Base-by-base conservation (phyloP, 768 basidiomycete species). In the Agrocybe praecox region DNA sequence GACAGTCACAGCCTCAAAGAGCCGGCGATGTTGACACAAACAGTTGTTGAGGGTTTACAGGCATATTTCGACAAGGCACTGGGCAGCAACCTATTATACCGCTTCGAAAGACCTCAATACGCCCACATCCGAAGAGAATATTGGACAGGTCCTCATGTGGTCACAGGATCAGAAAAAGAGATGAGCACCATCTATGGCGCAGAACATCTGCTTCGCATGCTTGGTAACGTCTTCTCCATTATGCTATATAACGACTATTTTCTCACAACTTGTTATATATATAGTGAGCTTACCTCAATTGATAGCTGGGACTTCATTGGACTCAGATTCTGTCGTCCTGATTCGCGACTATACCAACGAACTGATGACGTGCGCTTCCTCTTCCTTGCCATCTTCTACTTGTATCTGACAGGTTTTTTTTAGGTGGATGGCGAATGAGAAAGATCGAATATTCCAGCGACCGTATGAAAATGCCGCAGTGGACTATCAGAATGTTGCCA, bases 21-120 rank as follows among this genome's bases (percentile, higher is more conserved):
- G 53, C 88, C 91, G 0, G 75, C 77, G 8, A 76, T 87, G 2
- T 75, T 96, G 10, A 76, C 91, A 8, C 86, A 88, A 17, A 96
- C 94, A 5, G 87, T 97, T 54, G 77, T 93, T 43, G 85, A 90
- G 1, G 96, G 96, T 1, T 79, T 98, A 11, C 84, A 87, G 49
- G 81, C 90, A 45, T 98, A 99, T 76, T 99, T 99, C 67, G 94
- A 99, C 71, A 90, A 92, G 29, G 88, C 94, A 0, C 81, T 93
- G 1, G 91, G 96, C 5, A 85, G 89, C 55, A 95, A 92, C 71
- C 81, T 99, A 23, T 80, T 98, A 3, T 99, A 98, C 67, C 88
- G 94, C 18, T 95, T 96, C 62, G 96, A 99, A 71, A 84, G 96
- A n/a, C 85, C 86, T 6, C 96, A 98, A 70, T 98, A 96, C 60